Percentiles rank a stretch among this genome's conserved stretches.
Evolutionary conservation across 768 basidiomycete species (phyloP).

Genomic region (Boletus subcaerulescens): DNA sequence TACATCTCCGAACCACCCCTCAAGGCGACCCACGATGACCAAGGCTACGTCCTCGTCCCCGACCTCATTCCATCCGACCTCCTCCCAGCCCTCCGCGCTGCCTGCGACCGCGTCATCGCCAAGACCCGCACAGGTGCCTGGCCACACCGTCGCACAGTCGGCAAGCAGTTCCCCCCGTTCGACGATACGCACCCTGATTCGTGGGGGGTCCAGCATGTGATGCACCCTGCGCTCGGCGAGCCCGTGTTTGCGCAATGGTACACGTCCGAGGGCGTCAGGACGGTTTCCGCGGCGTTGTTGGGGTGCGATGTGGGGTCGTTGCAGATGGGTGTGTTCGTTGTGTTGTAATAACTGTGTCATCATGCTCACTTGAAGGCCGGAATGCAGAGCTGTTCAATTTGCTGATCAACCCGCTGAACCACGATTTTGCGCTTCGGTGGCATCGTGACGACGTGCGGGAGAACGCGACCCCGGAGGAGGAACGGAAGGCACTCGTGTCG

Average conservation of each 20-base stretch:
- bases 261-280: constrained; percentile 48
- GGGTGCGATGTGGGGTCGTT: constrained; percentile 54
- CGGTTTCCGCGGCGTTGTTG: constrained; percentile 45
- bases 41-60: constrained; percentile 66
- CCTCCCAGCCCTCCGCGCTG: constrained; percentile 40
- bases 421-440: constrained; percentile 74
- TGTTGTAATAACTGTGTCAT: not conserved
- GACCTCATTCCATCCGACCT: constrained; percentile 46
- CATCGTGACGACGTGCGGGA: constrained; percentile 74
- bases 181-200: constrained; percentile 57
- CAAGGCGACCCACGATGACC: constrained; percentile 53
- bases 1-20: constrained; percentile 13
- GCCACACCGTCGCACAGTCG: constrained; percentile 67
- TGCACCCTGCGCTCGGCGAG: constrained; percentile 72
- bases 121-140: constrained; percentile 60
- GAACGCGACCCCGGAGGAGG: constrained; percentile 57
- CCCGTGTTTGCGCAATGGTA: constrained; percentile 66
- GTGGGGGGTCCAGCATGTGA: constrained; percentile 80
- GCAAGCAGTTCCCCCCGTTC: constrained; percentile 77
- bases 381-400: constrained; percentile 64
- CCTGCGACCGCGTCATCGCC: constrained; percentile 49
- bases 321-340: constrained; percentile 65
- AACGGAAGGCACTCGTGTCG: constrained; percentile 49
- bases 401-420: constrained; percentile 62
- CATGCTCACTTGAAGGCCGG: not conserved